Evolutionary conservation across 1,284 basidiomycete genomes (phyloP), one percentile per base, ranked within the genome.

Genomic region (Cerioporus squamosus): DNA sequence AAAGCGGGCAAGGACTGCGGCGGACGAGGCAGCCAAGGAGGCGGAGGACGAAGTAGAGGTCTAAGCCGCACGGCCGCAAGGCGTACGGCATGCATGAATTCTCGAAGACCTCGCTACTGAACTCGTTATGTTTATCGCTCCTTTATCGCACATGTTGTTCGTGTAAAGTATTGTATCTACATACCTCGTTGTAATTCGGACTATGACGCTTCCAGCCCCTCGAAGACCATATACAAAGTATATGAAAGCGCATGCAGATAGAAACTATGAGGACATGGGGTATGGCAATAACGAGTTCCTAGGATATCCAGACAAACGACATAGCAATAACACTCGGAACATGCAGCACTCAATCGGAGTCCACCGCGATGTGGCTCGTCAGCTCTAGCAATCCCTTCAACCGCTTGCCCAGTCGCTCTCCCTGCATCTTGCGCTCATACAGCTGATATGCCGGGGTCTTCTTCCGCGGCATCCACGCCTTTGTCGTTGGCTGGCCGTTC

Each of bases 401-500:
- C 48, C 87, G 79, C 59, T 82, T 78, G 63, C 84, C 86, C 62
- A 96, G 71, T 57, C 80, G 77, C 72, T 91, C 88, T 9, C 85
- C 90, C 71, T 93, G 85, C 76, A 81, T 74, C 75, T 86, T 90
- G 63, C 91, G 82, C 67, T 92, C 88, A 76, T 82, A 78, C 2
- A 95, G 81, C 69, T 95, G 93, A 57, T 90, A 84, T 33, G 87
- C 88, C 14, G 94, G 94, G 57, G 81, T 88, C 70, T 87, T 83
- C 77, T 87, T 90, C 75, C 82, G 84, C 23, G 87, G 87, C 69
- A 88, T 77, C 94, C 94, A 96, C 65, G 40, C 71, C 75, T 45
- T 75, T 70, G 61, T 77, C 39, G 72, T 72, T 61, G 77, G 80
- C 24, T 63, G 63, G 40, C 66, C 63, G 39, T 82, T 79, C 17